Percentiles rank a stretch among this genome's conserved stretches.
phyloP scores from a whole-genome alignment of 352 stramenopile species.

The Phytophthora idaei region DNA sequence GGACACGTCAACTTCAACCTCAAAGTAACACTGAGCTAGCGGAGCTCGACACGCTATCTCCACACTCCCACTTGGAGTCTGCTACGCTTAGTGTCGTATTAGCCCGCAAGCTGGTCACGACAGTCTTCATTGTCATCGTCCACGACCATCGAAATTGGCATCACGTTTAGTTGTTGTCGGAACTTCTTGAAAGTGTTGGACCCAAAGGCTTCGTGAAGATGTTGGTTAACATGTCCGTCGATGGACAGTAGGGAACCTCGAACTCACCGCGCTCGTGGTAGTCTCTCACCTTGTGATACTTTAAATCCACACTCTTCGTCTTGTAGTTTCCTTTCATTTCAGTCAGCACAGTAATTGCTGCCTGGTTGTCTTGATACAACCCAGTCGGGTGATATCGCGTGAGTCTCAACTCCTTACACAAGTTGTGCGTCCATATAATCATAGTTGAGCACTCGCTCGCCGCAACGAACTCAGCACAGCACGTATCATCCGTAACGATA shows the following conservation, averaged over 20 bases:
- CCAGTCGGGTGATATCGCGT: background rate
- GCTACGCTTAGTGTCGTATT: background rate
- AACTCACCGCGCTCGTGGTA: background rate
- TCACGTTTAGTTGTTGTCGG: constrained; percentile 4
- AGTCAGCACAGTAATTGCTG: background rate
- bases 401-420: constrained; percentile 7
- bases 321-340: background rate
- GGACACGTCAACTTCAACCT: background rate
- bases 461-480: constrained; percentile 12
- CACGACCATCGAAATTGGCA: background rate
- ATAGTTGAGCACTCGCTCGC: constrained; percentile 10
- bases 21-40: background rate
- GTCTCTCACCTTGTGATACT: background rate
- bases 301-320: constrained; percentile 4
- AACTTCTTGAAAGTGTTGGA: constrained; percentile 5
- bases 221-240: too few species aligned
- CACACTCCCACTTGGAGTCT: background rate
- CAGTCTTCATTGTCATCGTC: background rate
- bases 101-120: background rate
- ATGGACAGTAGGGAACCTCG: background rate
- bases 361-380: background rate
- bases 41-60: background rate
- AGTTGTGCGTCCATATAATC: constrained; percentile 8
- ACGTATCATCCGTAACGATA: constrained; percentile 9
- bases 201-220: background rate